Percentiles rank a stretch among this genome's conserved stretches.
These are phyloP conservation scores for Sparassis latifolia DNA, from an alignment of 1,284 basidiomycete species.

Conservation along the genomic window DNA sequence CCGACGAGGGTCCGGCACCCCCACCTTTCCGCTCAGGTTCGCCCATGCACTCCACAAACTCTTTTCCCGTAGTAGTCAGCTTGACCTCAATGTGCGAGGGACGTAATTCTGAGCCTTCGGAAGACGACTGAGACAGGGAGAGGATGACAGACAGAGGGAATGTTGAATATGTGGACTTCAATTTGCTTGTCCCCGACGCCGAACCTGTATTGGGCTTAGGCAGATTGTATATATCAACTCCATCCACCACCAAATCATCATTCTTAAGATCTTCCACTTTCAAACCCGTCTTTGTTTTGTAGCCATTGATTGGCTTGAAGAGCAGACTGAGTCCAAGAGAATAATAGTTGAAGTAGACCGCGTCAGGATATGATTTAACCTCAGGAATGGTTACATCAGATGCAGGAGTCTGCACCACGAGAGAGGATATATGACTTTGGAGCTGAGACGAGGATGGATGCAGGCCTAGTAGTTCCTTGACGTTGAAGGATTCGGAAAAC, in stretches of 20 bases:
- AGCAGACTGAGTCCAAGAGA: constrained; percentile 73
- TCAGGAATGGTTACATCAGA: constrained; percentile 37
- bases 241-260: constrained; percentile 51
- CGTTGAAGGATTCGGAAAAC: constrained; percentile 11
- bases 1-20: constrained; percentile 70
- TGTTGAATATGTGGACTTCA: constrained; percentile 42
- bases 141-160: constrained; percentile 44
- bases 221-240: constrained; percentile 78
- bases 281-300: constrained; percentile 47
- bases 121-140: constrained; percentile 30
- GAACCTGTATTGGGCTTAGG: constrained; percentile 22
- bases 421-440: constrained; percentile 33
- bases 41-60: constrained; percentile 67
- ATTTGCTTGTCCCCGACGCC: constrained; percentile 14
- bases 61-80: constrained; percentile 58
- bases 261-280: constrained; percentile 42
- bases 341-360: constrained; percentile 81
- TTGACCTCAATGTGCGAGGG: constrained; percentile 39
- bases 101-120: constrained; percentile 32
- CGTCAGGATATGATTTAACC: constrained; percentile 74
- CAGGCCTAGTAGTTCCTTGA: constrained; percentile 36
- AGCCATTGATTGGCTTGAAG: constrained; percentile 53
- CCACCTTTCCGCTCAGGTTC: constrained; percentile 87
- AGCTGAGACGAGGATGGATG: constrained; percentile 41
- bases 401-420: constrained; percentile 25